Conservation (phyloP, 2,329 filamentous ascomycete species). For the Phialophora tarda region DNA sequence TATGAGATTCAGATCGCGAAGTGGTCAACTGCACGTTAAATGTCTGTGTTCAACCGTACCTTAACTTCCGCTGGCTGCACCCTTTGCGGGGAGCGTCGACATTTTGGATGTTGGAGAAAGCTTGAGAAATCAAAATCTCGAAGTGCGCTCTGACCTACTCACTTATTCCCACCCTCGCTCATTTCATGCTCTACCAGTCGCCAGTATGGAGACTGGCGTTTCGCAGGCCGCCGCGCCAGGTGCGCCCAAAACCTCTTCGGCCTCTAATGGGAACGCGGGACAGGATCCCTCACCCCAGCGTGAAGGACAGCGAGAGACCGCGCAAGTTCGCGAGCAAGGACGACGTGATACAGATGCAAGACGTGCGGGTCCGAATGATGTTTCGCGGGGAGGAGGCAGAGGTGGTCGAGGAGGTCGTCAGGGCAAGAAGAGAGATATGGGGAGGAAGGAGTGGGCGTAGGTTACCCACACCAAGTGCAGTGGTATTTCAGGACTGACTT, state of each 20-base stretch:
- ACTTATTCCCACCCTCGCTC: not conserved
- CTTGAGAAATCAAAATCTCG: conserved; percentile 8
- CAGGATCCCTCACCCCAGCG: not conserved
- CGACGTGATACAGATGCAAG: conserved; percentile 16
- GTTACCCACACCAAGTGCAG: conserved; percentile 41
- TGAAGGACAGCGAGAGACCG: conserved; percentile 2
- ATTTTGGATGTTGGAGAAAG: not conserved
- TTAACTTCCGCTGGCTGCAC: not conserved
- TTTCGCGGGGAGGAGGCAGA: conserved; percentile 35
- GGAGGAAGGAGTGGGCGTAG: conserved; percentile 69
- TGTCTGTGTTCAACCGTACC: not conserved
- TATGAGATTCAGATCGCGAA: not conserved
- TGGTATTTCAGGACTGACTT: conserved; percentile 53
- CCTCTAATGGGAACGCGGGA: not conserved
- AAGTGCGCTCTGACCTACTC: not conserved
- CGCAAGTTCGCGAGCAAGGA: conserved; percentile 20
- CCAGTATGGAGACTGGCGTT: conserved; percentile 25
- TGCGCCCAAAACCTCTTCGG: conserved; percentile 8
- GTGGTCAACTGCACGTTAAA: not conserved
- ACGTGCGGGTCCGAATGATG: conserved; percentile 31
- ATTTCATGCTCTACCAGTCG: conserved; percentile 29
- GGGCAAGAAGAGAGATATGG: conserved; percentile 68
- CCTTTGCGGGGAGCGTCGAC: conserved; percentile 5
- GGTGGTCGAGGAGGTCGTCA: conserved; percentile 40
- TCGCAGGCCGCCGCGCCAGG: conserved; percentile 18